Percentiles rank a stretch among this genome's conserved stretches.
phyloP scores from a whole-genome alignment of 495 filamentous ascomycete species.

The Hyaloscypha variabilis region DNA sequence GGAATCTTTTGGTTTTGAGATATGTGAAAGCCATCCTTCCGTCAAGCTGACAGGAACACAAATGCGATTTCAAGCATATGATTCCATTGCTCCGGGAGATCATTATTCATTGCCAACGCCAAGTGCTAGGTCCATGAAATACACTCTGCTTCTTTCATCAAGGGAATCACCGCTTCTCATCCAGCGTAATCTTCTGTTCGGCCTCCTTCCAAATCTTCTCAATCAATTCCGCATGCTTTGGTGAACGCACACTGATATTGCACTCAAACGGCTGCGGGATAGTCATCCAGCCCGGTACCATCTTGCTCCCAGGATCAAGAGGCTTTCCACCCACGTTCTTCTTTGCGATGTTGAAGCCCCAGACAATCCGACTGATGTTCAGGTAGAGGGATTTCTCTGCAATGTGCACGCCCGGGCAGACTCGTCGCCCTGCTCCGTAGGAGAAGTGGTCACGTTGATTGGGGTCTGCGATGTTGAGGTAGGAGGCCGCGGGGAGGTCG shows the following conservation, averaged over 20 bases:
- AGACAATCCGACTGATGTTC: constrained; percentile 52
- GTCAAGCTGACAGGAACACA: too few relatives aligned
- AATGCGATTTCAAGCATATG: too few relatives aligned
- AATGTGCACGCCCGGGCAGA: constrained; percentile 61
- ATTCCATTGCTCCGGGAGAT: background rate
- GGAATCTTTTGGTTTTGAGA: background rate
- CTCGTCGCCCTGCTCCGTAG: constrained; percentile 62
- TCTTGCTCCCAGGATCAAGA: constrained; percentile 29
- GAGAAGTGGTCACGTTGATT: constrained; percentile 20
- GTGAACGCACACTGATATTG: constrained; percentile 37
- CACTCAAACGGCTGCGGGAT: constrained; percentile 38
- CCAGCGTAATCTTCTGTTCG: constrained; percentile 3
- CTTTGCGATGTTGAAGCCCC: constrained; percentile 32
- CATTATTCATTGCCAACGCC: background rate
- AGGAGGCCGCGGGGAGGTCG: constrained; percentile 16
- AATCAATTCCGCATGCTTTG: constrained; percentile 37
- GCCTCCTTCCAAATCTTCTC: constrained; percentile 15
- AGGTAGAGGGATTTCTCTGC: constrained; percentile 60
- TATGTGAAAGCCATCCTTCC: background rate
- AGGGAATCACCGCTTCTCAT: constrained; percentile 9
- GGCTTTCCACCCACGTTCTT: constrained; percentile 14
- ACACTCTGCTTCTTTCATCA: background rate
- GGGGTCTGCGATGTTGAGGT: constrained; percentile 15
- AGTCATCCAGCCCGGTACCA: constrained; percentile 39
- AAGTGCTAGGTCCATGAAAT: background rate